Evolutionary conservation across 2,329 filamentous ascomycete genomes (phyloP).

Genomic region (Ploettnerulaceae sp.): DNA sequence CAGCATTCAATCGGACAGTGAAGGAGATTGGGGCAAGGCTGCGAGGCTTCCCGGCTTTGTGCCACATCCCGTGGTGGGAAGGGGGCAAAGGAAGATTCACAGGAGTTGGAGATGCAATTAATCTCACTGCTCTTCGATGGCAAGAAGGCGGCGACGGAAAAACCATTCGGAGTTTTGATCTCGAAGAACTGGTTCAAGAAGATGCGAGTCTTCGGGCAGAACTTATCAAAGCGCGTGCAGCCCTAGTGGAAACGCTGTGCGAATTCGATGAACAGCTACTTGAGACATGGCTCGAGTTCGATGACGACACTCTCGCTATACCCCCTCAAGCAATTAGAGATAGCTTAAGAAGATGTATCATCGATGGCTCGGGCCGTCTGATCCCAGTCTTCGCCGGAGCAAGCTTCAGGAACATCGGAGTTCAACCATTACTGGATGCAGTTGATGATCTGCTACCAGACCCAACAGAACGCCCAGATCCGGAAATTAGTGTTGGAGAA

Average conservation of each 20-base stretch:
- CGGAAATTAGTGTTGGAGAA: slow-evolving; percentile 65
- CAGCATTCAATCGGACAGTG: slow-evolving; percentile 77
- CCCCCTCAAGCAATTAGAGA: slow-evolving; percentile 61
- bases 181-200: slow-evolving; percentile 47
- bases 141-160: slow-evolving; percentile 61
- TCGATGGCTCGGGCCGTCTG: slow-evolving; percentile 62
- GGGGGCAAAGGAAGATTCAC: slow-evolving; percentile 66
- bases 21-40: slow-evolving; percentile 78
- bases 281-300: slow-evolving; percentile 73
- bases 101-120: slow-evolving; percentile 80
- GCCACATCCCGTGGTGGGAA: slow-evolving; percentile 93
- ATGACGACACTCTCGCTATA: slow-evolving; percentile 67
- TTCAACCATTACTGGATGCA: slow-evolving; percentile 85
- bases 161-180: slow-evolving; percentile 49
- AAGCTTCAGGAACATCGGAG: slow-evolving; percentile 89
- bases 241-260: slow-evolving; percentile 76
- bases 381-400: slow-evolving; percentile 88
- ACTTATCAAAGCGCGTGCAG: slow-evolving; percentile 68
- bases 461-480: slow-evolving; percentile 73
- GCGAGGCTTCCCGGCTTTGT: slow-evolving; percentile 81
- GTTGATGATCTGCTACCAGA: slow-evolving; percentile 83
- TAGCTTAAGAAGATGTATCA: slow-evolving; percentile 68
- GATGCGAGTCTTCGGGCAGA: slow-evolving; percentile 55
- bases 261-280: slow-evolving; percentile 86
- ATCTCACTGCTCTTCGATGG: slow-evolving; percentile 72